A percentile compares a stretch with the other conserved stretches of the same genome.
These are phyloP conservation scores for Anthostomella pinea DNA, from an alignment of 2,329 filamentous ascomycete species.

Conservation along the genomic window DNA sequence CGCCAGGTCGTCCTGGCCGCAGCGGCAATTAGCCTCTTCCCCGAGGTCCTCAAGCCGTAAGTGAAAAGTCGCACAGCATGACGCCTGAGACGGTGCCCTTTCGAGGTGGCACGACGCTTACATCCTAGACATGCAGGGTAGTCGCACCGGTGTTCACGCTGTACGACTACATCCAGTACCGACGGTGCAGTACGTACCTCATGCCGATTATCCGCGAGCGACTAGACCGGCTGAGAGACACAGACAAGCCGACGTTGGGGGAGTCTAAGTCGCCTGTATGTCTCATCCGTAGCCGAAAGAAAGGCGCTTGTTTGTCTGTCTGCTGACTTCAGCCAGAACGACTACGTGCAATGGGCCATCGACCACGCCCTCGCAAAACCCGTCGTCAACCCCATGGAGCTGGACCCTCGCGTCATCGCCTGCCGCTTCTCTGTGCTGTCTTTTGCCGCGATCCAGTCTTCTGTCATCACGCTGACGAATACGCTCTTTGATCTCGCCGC, in stretches of 20 bases:
- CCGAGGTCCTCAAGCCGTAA: constrained; percentile 30
- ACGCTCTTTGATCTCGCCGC: constrained; percentile 36
- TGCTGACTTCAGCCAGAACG: constrained; percentile 25
- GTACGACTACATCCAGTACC: constrained; percentile 32
- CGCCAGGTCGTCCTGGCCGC: constrained; percentile 30
- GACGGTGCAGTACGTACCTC: constrained; percentile 29
- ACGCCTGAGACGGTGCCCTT: background rate
- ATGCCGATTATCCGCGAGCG: constrained; percentile 34
- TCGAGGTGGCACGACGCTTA: constrained; percentile 1
- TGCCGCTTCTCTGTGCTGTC: constrained; percentile 32
- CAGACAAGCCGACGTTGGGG: constrained; percentile 19
- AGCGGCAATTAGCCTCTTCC: constrained; percentile 29
- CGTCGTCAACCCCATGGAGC: constrained; percentile 23
- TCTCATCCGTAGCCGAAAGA: too few relatives aligned
- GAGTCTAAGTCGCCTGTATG: constrained; percentile 19
- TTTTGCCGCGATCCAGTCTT: constrained; percentile 39
- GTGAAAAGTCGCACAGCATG: constrained; percentile 3
- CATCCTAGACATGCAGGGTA: constrained; percentile 16
- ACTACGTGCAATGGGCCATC: constrained; percentile 41
- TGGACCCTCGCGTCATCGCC: constrained; percentile 32
- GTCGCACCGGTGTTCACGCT: constrained; percentile 29
- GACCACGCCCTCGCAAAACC: constrained; percentile 32
- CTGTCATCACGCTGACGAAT: constrained; percentile 38
- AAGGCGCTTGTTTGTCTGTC: too few relatives aligned
- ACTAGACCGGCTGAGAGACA: constrained; percentile 15